These are phyloP conservation scores for Rhododendron vialii DNA, from an alignment of 148 eudicot genomes.

Conservation along the genomic window DNA sequence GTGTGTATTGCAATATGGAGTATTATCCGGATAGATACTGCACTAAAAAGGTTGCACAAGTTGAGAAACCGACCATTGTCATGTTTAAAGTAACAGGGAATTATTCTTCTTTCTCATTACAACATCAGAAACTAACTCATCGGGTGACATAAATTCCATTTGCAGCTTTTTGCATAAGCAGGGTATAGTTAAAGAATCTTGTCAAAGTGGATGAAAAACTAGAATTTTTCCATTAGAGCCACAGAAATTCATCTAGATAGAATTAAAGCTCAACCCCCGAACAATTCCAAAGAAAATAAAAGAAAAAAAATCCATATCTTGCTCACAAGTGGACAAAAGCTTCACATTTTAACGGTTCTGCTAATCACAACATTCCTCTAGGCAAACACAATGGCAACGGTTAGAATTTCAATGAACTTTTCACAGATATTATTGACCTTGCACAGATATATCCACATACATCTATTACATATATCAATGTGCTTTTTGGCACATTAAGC, in stretches of 20 bases:
- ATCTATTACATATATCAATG: no score
- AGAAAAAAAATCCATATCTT: background rate
- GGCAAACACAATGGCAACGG: no score
- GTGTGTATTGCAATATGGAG: background rate
- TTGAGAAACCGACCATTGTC: background rate
- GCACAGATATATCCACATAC: no score
- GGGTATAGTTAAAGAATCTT: background rate
- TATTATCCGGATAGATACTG: background rate
- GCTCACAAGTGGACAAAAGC: background rate
- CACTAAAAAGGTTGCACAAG: background rate
- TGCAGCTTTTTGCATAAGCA: background rate
- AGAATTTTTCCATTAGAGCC: background rate
- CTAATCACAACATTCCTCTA: background rate
- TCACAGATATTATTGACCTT: no score
- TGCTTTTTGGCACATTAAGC: no score
- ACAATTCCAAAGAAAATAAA: background rate
- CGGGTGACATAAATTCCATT: background rate
- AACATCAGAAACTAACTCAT: background rate
- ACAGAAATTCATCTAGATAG: background rate
- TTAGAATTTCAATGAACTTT: no score
- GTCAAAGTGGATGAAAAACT: background rate
- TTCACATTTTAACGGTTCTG: background rate
- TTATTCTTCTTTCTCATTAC: background rate
- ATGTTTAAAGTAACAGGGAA: background rate
- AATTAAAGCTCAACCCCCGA: background rate